Evolutionary conservation across 352 stramenopile genomes (phyloP), one percentile per base, ranked within the genome.

Genomic region (Pythium vanterpoolii): DNA sequence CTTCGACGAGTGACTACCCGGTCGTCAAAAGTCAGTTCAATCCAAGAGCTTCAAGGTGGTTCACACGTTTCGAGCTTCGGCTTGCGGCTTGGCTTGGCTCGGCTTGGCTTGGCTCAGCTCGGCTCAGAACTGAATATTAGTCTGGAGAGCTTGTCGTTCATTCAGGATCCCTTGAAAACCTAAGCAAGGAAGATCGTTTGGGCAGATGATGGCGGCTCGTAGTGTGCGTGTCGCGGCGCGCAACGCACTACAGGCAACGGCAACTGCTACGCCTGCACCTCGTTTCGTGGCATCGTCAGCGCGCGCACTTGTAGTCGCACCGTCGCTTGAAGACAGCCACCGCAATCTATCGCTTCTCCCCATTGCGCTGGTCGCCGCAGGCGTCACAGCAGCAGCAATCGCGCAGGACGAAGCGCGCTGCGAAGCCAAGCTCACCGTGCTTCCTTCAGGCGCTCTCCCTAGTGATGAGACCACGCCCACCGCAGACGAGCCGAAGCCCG

Each of bases 401-500:
- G 39, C 1, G 16, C 31, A 38, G 3, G 46, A 63, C 4, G 50
- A 56, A 24, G 59, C 42, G 39, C 50, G 24, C 23, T 66, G 59
- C 27, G 49, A 66, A 3, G 50, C 56, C 27, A 56, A 63, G 56
- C 21, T n/a, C 1, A 21, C 46, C 1, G 39, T 34, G 43, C 43
- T 47, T 19, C 43, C 42, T 26, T 21, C 7, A 2, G 55, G 31
- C 1, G 21, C 39, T 6, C 40, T 60, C 6, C 8, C 16, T 1
- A 38, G 31, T 14, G 31, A 38, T 2, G 31, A 28, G n/a, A n/a
- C n/a, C n/a, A n/a, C n/a, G n/a, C n/a, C n/a, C n/a, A n/a, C n/a
- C n/a, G n/a, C n/a, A 0, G 60, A 56, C 1, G 51, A 62, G 23
- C 26, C 50, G 8, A 79, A 68, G 30, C 26, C 43, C 64, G 62